Conservation (phyloP, 148 eudicot species). For the Vaccinium corymbosum region DNA sequence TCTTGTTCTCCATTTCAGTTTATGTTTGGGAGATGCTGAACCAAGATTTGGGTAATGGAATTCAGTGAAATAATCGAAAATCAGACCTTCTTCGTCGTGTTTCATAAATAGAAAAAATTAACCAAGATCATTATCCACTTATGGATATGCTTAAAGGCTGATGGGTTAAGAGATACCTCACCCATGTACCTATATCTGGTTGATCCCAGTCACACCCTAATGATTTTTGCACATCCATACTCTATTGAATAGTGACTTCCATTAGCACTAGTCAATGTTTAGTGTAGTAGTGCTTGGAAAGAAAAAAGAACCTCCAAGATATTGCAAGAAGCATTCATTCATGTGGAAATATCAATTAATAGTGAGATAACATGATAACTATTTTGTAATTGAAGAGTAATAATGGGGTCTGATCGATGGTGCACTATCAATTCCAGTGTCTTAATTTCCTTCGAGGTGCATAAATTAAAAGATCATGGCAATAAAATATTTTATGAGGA, state of each 20-base stretch:
- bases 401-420: not conserved
- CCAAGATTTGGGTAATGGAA: not conserved
- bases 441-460: not conserved
- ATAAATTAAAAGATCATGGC: not conserved
- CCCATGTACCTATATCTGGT: not conserved
- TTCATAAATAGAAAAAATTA: not conserved
- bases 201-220: not conserved
- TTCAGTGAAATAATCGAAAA: not conserved
- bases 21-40: not conserved
- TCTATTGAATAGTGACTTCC: not conserved
- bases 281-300: not conserved
- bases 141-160: not conserved
- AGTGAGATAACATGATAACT: not conserved
- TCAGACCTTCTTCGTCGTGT: not conserved
- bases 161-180: not conserved
- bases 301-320: not conserved
- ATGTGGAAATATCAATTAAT: not conserved
- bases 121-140: not conserved
- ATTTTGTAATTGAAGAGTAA: not conserved
- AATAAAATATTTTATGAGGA: not conserved
- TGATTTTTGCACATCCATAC: not conserved
- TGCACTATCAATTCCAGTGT: slow-evolving; percentile 12
- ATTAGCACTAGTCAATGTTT: not conserved
- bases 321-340: not conserved
- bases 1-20: not conserved